Evolutionary conservation across 2,329 filamentous ascomycete genomes (phyloP).

Genomic region (Calonectria montana): DNA sequence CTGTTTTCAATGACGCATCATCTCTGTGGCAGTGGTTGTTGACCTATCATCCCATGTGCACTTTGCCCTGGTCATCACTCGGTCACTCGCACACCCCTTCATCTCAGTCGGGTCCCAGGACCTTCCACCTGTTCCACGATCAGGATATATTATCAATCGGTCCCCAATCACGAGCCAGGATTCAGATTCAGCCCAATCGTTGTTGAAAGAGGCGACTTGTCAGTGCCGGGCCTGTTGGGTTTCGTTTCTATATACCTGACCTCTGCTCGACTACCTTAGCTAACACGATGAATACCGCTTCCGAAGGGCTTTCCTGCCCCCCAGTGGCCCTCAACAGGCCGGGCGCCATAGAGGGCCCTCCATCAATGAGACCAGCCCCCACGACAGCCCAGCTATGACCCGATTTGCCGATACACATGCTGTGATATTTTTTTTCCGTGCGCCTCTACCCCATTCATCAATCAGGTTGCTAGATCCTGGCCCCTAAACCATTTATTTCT

Average conservation of each 20-base stretch:
- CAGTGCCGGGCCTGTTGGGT: conserved; percentile 38
- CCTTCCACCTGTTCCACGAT: neutral
- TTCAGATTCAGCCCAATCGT: neutral
- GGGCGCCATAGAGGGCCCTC: conserved; percentile 20
- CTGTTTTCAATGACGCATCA: neutral
- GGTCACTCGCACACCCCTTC: neutral
- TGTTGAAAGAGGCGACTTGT: conserved; percentile 31
- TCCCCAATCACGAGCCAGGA: neutral
- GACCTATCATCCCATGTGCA: neutral
- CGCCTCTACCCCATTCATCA: conserved; percentile 22
- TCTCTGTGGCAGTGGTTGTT: neutral
- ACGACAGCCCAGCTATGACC: conserved; percentile 26
- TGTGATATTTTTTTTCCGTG: conserved; percentile 29
- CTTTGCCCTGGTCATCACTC: neutral
- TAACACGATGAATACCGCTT: conserved; percentile 31
- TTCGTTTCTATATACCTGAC: conserved; percentile 40
- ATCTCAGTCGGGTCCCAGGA: neutral
- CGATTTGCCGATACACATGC: conserved; percentile 33
- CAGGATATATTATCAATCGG: neutral
- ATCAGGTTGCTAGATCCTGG: conserved; percentile 24
- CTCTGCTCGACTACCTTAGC: conserved; percentile 30
- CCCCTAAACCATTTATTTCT: conserved; percentile 28
- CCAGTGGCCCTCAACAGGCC: conserved; percentile 29
- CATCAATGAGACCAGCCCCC: conserved; percentile 30
- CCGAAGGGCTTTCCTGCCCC: conserved; percentile 28